Conservation (phyloP, 768 basidiomycete species). For the Clathrus columnatus region DNA sequence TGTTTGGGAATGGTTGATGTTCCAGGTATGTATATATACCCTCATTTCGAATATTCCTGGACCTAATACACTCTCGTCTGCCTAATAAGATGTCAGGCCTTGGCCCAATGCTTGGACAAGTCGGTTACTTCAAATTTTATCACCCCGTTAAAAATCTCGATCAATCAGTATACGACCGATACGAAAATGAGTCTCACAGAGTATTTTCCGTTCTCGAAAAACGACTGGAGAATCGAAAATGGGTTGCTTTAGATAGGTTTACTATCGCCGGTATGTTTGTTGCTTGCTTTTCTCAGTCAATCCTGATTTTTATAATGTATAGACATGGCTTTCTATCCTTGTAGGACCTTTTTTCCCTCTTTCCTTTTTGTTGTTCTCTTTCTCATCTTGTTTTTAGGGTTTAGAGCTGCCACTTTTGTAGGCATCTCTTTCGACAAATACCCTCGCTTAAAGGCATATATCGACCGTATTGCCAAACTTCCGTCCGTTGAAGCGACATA, state of each 20-base stretch:
- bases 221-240: constrained; percentile 6
- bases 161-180: constrained; percentile 14
- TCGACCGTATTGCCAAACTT: background rate
- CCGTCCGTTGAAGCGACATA: constrained; percentile 1
- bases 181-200: constrained; percentile 14
- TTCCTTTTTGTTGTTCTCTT: background rate
- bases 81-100: constrained; percentile 2
- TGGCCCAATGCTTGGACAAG: constrained; percentile 5
- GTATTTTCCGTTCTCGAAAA: constrained; percentile 14
- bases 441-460: background rate
- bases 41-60: background rate
- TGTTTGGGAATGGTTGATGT: background rate
- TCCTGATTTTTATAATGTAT: background rate
- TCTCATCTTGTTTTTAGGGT: background rate
- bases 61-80: background rate
- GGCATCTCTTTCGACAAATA: background rate
- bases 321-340: background rate
- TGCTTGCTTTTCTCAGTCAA: no score
- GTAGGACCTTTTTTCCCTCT: background rate
- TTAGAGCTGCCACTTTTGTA: background rate
- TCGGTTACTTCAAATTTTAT: constrained; percentile 13
- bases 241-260: background rate
- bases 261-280: background rate
- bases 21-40: background rate
- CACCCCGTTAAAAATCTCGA: constrained; percentile 13